Conservation (phyloP, 345 rosid genomes). For the Hypericum androsaemum region DNA sequence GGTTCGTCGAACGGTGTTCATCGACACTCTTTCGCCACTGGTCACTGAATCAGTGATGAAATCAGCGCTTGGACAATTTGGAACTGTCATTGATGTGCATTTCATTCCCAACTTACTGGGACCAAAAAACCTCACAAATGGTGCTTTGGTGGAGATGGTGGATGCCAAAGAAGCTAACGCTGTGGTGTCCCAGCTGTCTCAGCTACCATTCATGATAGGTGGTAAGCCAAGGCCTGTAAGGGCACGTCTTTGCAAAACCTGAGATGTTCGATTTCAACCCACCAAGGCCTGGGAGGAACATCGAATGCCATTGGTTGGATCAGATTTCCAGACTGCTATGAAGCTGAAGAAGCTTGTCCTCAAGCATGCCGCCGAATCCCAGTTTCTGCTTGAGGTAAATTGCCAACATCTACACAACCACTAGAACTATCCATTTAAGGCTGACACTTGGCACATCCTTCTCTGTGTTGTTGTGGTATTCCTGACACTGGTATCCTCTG, state of each 20-base stretch:
- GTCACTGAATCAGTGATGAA: conserved; percentile 41
- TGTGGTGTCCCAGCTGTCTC: conserved; percentile 15
- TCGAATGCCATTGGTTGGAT: conserved; percentile 41
- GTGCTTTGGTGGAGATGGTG: conserved; percentile 70
- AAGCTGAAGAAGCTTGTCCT: conserved; percentile 33
- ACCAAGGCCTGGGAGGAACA: conserved; percentile 35
- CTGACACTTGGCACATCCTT: not conserved
- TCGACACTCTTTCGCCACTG: conserved; percentile 63
- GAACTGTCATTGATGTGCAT: conserved; percentile 38
- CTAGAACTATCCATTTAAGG: not conserved
- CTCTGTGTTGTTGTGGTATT: not conserved
- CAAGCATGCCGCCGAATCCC: conserved; percentile 46
- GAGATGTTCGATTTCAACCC: conserved; percentile 71
- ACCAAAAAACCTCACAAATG: conserved; percentile 24
- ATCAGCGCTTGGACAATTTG: conserved; percentile 63
- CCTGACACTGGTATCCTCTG: not conserved
- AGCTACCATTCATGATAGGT: conserved; percentile 58
- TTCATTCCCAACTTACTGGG: conserved; percentile 52
- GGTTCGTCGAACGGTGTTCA: conserved; percentile 53
- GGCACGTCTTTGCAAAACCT: conserved; percentile 40
- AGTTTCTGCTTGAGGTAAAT: conserved; percentile 39
- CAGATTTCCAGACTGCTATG: conserved; percentile 35
- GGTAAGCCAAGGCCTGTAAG: conserved; percentile 91
- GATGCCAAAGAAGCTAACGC: conserved; percentile 25
- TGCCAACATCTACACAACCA: not conserved